Evolutionary conservation across 2,329 filamentous ascomycete species (phyloP).

Genomic region (Scytalidium lignicola): DNA sequence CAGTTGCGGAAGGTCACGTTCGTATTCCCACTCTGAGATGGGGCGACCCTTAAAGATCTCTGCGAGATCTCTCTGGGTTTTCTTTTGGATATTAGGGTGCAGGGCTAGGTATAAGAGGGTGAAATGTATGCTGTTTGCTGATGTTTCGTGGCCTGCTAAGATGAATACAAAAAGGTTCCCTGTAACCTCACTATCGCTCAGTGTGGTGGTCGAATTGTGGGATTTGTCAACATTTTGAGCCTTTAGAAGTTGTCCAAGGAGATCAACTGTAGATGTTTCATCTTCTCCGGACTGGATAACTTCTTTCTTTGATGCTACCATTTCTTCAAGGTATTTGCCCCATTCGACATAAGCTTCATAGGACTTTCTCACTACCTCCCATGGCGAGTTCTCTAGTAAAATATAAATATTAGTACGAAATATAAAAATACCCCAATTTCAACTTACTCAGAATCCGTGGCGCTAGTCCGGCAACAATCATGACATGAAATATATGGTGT

Average conservation of each 20-base stretch:
- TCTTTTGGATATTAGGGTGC: neutral
- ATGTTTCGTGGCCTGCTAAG: constrained; percentile 21
- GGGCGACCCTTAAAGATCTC: constrained; percentile 11
- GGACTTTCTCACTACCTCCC: neutral
- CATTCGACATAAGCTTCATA: constrained; percentile 11
- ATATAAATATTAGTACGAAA: too few relatives aligned
- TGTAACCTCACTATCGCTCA: constrained; percentile 9
- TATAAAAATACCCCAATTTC: too few relatives aligned
- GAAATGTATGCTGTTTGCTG: constrained; percentile 22
- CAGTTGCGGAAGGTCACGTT: neutral
- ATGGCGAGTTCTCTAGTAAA: too few relatives aligned
- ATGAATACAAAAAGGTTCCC: constrained; percentile 21
- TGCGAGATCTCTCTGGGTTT: constrained; percentile 3
- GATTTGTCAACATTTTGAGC: neutral
- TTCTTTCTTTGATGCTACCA: constrained; percentile 7
- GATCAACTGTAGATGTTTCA: neutral
- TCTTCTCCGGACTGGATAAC: neutral
- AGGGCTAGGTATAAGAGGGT: constrained; percentile 15
- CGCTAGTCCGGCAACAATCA: neutral
- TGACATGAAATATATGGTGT: constrained; percentile 4
- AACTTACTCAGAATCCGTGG: too few relatives aligned
- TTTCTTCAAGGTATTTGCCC: constrained; percentile 10
- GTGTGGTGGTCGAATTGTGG: neutral
- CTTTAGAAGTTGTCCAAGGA: constrained; percentile 5
- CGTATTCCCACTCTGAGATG: constrained; percentile 1